Base-by-base conservation (phyloP, 73 alveolate species). In the Tetrahymena malaccensis region DNA sequence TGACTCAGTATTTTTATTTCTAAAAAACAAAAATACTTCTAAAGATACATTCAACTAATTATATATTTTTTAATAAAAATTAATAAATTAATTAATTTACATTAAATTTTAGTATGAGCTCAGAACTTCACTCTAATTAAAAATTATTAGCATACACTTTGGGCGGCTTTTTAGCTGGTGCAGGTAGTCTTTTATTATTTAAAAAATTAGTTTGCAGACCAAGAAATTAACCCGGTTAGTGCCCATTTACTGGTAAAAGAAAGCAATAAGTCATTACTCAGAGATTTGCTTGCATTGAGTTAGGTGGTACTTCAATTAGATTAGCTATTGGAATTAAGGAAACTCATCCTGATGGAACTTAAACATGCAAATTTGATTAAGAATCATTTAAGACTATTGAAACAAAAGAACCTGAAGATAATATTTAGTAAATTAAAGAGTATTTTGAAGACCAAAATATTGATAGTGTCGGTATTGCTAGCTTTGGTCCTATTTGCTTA, bases 401-500 rank as follows among this genome's bases (percentile, higher is more conserved):
- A 85, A 85, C 94, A 12, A 85, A 85, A 38, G 93, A 93, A 16
- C 95, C 95, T 93, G 95, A 85, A 31, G 55, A 85, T 16, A 85
- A 37, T 12, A 43, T 85, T 13, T 21, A 37, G 34, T 19, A 85
- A 85, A 85, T 85, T n/a, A 43, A 38, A 34, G 94, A 85, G 34
- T 85, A n/a, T 43, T 85, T 85, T 43, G 58, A 85, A 85, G n/a
- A 34, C n/a, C 27, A 85, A 38, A 43, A 85, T 85, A 43, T 85
- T 27, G 55, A 85, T 38, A 85, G 55, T 13, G 94, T 97, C 55
- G 99, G 99, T 25, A 95, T 98, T 37, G 99, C 99, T 34, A 95
- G 98, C n/a, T 98, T 98, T 93, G 99, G 99, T 21, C 99, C 99
- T 35, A 83, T 97, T 40, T 95, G 98, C 84, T 94, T 96, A 34